A percentile compares a stretch with the other conserved stretches of the same genome.
Conservation (phyloP, 495 filamentous ascomycete species). For the Hypoxylon perforatum region DNA sequence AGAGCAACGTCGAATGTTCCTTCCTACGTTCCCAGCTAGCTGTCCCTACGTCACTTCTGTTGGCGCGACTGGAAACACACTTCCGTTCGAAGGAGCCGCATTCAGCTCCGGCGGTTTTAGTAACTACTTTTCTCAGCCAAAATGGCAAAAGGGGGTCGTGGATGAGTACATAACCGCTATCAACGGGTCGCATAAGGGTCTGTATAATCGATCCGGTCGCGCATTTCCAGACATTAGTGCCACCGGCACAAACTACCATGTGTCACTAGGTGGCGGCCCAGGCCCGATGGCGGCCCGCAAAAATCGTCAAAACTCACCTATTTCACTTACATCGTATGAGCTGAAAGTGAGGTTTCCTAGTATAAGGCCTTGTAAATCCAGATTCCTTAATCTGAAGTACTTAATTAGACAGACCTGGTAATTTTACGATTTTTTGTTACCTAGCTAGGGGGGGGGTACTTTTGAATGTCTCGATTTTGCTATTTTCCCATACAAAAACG, state of each 20-base stretch:
- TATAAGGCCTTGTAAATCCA: too few species aligned
- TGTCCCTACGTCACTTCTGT: constrained; percentile 86
- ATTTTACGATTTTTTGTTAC: too few species aligned
- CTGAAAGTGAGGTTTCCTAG: too few species aligned
- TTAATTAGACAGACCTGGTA: too few species aligned
- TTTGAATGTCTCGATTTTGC: too few species aligned
- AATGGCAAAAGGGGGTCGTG: constrained; percentile 72
- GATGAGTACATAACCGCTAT: constrained; percentile 63
- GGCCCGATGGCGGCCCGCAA: too few species aligned
- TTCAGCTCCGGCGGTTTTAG: constrained; percentile 80
- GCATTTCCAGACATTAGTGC: constrained; percentile 77
- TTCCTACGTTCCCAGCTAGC: constrained; percentile 77
- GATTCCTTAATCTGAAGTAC: too few species aligned
- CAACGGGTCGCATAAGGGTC: constrained; percentile 54
- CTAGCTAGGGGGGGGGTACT: too few species aligned
- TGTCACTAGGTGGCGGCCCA: too few species aligned
- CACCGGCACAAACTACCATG: constrained; percentile 51
- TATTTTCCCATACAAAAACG: too few species aligned
- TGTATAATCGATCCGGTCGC: constrained; percentile 70
- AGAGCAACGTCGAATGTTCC: constrained; percentile 67
- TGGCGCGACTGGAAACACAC: constrained; percentile 71
- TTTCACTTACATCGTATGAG: too few species aligned
- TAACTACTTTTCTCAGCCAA: constrained; percentile 70
- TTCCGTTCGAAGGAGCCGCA: constrained; percentile 66
- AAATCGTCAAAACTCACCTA: too few species aligned